phyloP scores from a whole-genome alignment of 257 asterid species.

The Ligustrum vulgare region DNA sequence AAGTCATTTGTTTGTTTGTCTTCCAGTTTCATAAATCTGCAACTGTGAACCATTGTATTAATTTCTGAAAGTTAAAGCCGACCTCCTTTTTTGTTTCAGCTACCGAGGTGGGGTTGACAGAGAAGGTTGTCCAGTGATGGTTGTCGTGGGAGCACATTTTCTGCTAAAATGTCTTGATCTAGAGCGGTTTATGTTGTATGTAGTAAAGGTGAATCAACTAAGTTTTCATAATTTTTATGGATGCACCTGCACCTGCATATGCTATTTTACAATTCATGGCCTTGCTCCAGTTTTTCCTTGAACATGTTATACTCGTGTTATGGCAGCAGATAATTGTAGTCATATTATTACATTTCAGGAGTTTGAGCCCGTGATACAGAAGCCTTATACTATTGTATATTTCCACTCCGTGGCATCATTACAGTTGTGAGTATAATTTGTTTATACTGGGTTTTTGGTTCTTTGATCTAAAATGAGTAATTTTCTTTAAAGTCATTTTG shows the following conservation, averaged over 20 bases:
- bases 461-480: background rate
- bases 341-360: slow-evolving; percentile 53
- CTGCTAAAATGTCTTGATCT: slow-evolving; percentile 87
- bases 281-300: slow-evolving; percentile 14
- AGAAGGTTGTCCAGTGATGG: slow-evolving; percentile 92
- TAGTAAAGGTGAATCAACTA: slow-evolving; percentile 64
- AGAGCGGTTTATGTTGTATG: slow-evolving; percentile 74
- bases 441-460: background rate
- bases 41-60: background rate
- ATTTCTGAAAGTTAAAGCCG: background rate
- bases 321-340: slow-evolving; percentile 15
- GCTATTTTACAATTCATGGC: slow-evolving; percentile 3
- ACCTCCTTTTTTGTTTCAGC: slow-evolving; percentile 39
- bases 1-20: background rate
- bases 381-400: slow-evolving; percentile 89
- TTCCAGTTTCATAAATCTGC: background rate
- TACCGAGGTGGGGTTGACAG: slow-evolving; percentile 94
- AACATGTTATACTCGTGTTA: background rate
- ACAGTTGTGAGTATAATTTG: slow-evolving; percentile 57
- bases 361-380: slow-evolving; percentile 94
- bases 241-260: background rate
- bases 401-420: slow-evolving; percentile 92
- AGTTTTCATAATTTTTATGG: background rate
- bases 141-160: slow-evolving; percentile 95
- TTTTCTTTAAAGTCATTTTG: slow-evolving; percentile 8